Conservation (phyloP, 2,329 filamentous ascomycete species). For the Aspergillus fumigatus region DNA sequence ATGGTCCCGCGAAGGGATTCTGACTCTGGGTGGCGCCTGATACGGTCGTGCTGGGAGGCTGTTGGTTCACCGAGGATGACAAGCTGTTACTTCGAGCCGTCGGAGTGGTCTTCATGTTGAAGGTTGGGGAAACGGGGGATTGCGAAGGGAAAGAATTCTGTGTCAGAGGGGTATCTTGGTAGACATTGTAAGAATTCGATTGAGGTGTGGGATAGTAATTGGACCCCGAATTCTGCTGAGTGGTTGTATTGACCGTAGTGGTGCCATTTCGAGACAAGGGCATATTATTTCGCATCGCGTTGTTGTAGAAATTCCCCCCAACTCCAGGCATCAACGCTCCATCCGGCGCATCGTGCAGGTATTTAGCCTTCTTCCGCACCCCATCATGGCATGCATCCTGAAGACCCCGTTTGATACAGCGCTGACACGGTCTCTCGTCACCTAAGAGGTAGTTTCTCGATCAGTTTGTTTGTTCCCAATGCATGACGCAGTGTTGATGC, state of each 20-base stretch:
- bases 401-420: conserved; percentile 90
- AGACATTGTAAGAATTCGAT: conserved; percentile 42
- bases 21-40: conserved; percentile 41
- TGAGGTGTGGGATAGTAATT: conserved; percentile 34
- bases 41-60: conserved; percentile 46
- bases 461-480: conserved; percentile 17
- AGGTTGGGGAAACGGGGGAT: conserved; percentile 70
- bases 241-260: conserved; percentile 22
- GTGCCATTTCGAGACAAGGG: conserved; percentile 31
- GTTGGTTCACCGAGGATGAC: conserved; percentile 43
- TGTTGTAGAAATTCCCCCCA: conserved; percentile 58
- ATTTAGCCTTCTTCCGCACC: conserved; percentile 97
- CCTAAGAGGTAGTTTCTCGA: conserved; percentile 51
- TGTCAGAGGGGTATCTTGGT: conserved; percentile 44
- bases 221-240: conserved; percentile 21
- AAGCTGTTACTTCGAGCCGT: conserved; percentile 32
- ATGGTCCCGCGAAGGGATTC: conserved; percentile 48
- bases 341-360: conserved; percentile 90
- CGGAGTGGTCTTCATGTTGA: conserved; percentile 49
- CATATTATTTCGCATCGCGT: conserved; percentile 28
- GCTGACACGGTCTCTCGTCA: conserved; percentile 87
- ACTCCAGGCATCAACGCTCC: conserved; percentile 86
- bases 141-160: conserved; percentile 56
- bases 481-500: conserved; percentile 3
- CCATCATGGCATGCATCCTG: conserved; percentile 92